Evolutionary conservation across 306 rosid species (phyloP).

Genomic region (Pterocarpus macrocarpus): DNA sequence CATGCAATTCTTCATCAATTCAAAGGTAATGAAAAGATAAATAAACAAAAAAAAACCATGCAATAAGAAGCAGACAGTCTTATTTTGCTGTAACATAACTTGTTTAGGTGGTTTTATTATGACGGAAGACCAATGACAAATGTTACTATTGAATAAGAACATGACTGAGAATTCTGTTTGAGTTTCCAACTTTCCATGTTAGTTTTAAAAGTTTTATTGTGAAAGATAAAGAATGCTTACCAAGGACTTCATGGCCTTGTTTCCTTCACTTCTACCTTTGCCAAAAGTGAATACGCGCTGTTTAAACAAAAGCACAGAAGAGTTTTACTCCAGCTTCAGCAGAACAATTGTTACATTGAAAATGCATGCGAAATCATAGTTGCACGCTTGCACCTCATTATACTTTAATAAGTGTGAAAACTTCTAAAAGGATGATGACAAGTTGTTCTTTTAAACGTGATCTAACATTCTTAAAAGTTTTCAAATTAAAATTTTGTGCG

Average conservation of each 20-base stretch:
- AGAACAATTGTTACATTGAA: slow-evolving; percentile 6
- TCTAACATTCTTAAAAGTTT: not conserved
- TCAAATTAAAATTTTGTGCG: not conserved
- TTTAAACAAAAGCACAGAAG: slow-evolving; percentile 42
- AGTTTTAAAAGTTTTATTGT: not conserved
- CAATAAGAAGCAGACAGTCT: not conserved
- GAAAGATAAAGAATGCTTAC: slow-evolving; percentile 58
- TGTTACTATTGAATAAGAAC: slow-evolving; percentile 1
- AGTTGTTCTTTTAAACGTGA: not conserved
- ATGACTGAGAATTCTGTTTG: not conserved
- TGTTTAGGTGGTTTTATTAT: not conserved
- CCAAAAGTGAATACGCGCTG: slow-evolving; percentile 95
- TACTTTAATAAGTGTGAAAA: not conserved
- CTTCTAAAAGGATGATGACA: not conserved
- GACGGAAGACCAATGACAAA: not conserved
- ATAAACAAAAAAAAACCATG: not conserved
- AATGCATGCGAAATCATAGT: slow-evolving; percentile 30
- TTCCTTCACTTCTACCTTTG: slow-evolving; percentile 91
- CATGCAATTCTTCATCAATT: slow-evolving; percentile 34
- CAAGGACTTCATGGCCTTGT: slow-evolving; percentile 93
- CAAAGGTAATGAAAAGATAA: slow-evolving; percentile 8
- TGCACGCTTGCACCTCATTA: slow-evolving; percentile 25
- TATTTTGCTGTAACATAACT: slow-evolving; percentile 14
- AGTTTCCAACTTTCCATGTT: not conserved
- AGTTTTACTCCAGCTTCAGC: slow-evolving; percentile 21